phyloP scores from a whole-genome alignment of 495 filamentous ascomycete species.

The Rostrohypoxylon terebratum region DNA sequence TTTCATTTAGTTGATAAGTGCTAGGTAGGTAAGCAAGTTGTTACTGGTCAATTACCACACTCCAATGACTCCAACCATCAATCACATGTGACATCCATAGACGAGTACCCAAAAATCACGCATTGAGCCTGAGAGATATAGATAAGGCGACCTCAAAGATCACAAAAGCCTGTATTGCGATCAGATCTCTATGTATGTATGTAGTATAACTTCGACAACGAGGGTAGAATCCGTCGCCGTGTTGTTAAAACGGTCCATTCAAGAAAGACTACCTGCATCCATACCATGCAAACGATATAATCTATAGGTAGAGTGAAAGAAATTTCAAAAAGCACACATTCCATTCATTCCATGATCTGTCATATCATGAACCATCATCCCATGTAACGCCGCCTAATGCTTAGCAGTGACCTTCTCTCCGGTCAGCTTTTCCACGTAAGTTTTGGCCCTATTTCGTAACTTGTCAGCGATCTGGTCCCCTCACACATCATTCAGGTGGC shows the following conservation, averaged over 20 bases:
- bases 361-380: slow-evolving; percentile 33
- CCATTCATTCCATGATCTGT: slow-evolving; percentile 30
- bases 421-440: slow-evolving; percentile 95
- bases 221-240: slow-evolving; percentile 4
- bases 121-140: neutral
- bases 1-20: neutral
- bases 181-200: slow-evolving; percentile 2
- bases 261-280: neutral
- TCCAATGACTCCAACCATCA: too few species aligned
- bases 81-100: slow-evolving; percentile 11
- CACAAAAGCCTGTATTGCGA: slow-evolving; percentile 28
- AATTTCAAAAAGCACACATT: slow-evolving; percentile 20
- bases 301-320: slow-evolving; percentile 15
- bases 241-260: neutral
- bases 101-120: neutral
- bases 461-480: slow-evolving; percentile 37
- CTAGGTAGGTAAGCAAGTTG: neutral
- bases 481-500: neutral
- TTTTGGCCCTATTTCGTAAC: slow-evolving; percentile 80
- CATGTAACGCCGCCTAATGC: slow-evolving; percentile 74
- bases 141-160: slow-evolving; percentile 7
- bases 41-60: neutral
- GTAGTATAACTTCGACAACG: slow-evolving; percentile 14
- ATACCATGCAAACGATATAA: slow-evolving; percentile 3
- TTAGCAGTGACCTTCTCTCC: slow-evolving; percentile 95